A percentile compares a stretch with the other conserved stretches of the same genome.
Conservation (phyloP, 1,284 basidiomycete genomes). For the Puccinia polysora region DNA sequence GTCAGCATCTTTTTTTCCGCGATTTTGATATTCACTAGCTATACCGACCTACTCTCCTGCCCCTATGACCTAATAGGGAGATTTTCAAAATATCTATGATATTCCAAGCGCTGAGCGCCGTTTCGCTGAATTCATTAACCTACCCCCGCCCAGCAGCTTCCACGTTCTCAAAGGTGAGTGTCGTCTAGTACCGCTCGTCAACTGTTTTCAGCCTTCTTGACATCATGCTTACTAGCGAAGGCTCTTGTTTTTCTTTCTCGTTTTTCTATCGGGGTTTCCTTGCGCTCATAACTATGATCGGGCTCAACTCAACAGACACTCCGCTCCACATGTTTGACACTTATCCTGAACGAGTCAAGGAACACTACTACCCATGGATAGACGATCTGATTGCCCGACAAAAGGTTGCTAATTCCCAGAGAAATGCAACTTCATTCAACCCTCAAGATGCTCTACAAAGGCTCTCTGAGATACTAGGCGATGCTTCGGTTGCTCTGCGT, state of each 20-base stretch:
- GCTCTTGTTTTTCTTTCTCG: too few species aligned
- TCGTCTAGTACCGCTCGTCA: not conserved
- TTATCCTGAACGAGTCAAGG: conserved; percentile 24
- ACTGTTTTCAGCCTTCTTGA: not conserved
- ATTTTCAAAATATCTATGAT: conserved; percentile 40
- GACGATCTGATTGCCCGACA: conserved; percentile 20
- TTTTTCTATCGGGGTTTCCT: too few species aligned
- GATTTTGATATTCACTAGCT: not conserved
- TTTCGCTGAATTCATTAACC: conserved; percentile 20
- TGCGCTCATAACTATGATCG: not conserved
- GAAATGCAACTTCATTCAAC: not conserved
- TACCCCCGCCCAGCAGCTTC: conserved; percentile 5
- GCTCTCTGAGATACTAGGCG: conserved; percentile 4
- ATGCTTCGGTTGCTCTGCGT: conserved; percentile 7
- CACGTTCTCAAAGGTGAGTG: conserved; percentile 21
- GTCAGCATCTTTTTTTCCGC: conserved; percentile 7
- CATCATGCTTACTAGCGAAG: not conserved
- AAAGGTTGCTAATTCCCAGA: not conserved
- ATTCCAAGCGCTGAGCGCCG: not conserved
- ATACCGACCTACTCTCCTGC: not conserved
- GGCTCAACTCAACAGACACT: conserved; percentile 8
- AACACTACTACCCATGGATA: conserved; percentile 31
- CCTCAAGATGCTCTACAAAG: conserved; percentile 9
- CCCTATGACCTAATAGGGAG: conserved; percentile 5
- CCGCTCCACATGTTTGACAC: conserved; percentile 38